Evolutionary conservation across 306 rosid species (phyloP).

Genomic region (Begonia fuchsioides): DNA sequence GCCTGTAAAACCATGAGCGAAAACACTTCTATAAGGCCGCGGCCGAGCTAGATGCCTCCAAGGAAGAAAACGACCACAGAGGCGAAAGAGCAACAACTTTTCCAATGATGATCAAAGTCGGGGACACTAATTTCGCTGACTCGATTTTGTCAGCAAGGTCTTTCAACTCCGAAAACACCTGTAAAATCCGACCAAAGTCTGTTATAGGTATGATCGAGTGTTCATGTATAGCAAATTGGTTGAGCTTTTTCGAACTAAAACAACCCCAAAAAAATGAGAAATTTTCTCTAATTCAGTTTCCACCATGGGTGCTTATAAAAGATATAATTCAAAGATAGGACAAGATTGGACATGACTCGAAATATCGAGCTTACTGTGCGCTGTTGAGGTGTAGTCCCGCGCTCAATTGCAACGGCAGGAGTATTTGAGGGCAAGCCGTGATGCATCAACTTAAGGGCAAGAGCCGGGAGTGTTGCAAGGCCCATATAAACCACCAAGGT

Average conservation of each 20-base stretch:
- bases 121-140: slow-evolving; percentile 50
- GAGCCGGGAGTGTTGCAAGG: slow-evolving; percentile 78
- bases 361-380: slow-evolving; percentile 73
- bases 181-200: slow-evolving; percentile 6
- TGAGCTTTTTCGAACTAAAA: no score
- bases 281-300: no score
- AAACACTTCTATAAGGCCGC: slow-evolving; percentile 18
- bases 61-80: slow-evolving; percentile 45
- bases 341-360: no score
- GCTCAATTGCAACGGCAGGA: slow-evolving; percentile 86
- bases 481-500: slow-evolving; percentile 96
- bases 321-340: background rate
- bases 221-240: no score
- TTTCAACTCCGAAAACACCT: slow-evolving; percentile 76
- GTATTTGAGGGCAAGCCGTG: slow-evolving; percentile 68
- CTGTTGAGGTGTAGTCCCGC: slow-evolving; percentile 86
- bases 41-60: slow-evolving; percentile 33
- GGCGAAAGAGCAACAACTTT: slow-evolving; percentile 87
- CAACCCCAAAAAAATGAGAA: no score
- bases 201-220: no score
- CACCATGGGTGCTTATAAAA: no score
- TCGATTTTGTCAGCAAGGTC: slow-evolving; percentile 61
- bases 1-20: no score
- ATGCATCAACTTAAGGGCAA: slow-evolving; percentile 63
- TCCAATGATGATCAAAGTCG: slow-evolving; percentile 75